Evolutionary conservation across 768 basidiomycete genomes (phyloP), one percentile per base, ranked within the genome.

Genomic region (Phaffia australis): DNA sequence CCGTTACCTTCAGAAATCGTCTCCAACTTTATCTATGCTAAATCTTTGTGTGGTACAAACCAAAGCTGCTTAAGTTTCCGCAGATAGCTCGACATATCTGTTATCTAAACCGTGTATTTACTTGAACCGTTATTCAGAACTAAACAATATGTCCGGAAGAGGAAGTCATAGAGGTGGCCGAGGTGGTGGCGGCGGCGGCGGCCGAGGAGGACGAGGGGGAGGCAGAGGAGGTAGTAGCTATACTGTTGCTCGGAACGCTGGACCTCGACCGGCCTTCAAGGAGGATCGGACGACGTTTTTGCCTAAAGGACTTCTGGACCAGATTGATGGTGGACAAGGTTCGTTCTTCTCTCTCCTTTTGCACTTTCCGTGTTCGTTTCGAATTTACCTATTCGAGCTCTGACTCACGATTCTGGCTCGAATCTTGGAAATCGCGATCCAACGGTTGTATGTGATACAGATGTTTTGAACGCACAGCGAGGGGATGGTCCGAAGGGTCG

Each of bases 281-380:
- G 63, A 64, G 42, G 63, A 64, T 29, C 50, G 63, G n/a, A 64
- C 63, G n/a, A 64, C 63, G 23, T 5, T 64, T 23, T 25, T 64
- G 5, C 63, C 63, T 18, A 64, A 64, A 48, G 49, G 54, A 30
- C 30, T 64, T 14, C 15, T 56, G 42, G 63, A 56, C 15, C 54
- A 64, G 23, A 25, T 64, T 1, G 63, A 64, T 51, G 30, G 60
- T 42, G 32, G 14, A 54, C 32, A n/a, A 1, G 7, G 32, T 5
- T 9, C 9, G 29, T 21, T 25, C n/a, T n/a, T 61, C 60, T 25
- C 46, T 46, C 60, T 49, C 21, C 35, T 48, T 19, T 8, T 27
- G n/a, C 25, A 46, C 42, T n/a, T 61, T 19, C 47, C 11, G 8
- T 25, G 27, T 19, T 49, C 27, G 15, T n/a, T 15, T 7, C 21